phyloP scores from a whole-genome alignment of 192 early-diverging fungal species.

The Jimgerdemannia lactiflua region DNA sequence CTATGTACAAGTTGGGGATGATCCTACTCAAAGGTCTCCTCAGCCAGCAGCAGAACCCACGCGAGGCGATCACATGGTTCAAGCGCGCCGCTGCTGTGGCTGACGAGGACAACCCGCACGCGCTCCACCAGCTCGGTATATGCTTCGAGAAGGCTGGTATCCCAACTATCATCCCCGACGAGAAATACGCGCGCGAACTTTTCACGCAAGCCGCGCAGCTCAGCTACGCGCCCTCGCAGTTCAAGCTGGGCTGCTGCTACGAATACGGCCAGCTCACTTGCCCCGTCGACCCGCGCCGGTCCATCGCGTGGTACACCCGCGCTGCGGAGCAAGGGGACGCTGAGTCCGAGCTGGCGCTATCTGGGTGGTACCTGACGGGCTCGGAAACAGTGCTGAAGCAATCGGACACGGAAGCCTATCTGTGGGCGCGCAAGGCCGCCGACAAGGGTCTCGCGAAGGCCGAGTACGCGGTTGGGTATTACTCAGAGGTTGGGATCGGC shows the following conservation, averaged over 20 bases:
- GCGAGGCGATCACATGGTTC: conserved; percentile 93
- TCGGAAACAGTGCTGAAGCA: conserved; percentile 86
- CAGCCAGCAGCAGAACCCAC: conserved; percentile 70
- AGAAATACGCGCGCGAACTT: conserved; percentile 85
- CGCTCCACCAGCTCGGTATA: conserved; percentile 89
- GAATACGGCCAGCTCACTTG: conserved; percentile 92
- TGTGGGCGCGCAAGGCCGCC: conserved; percentile 96
- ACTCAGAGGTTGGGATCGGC: conserved; percentile 89
- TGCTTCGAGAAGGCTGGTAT: conserved; percentile 78
- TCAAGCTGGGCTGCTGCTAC: conserved; percentile 87
- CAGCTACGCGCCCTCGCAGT: conserved; percentile 92
- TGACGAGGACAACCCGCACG: conserved; percentile 87
- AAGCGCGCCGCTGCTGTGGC: conserved; percentile 91
- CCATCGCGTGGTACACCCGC: conserved; percentile 95
- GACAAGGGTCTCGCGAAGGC: conserved; percentile 94
- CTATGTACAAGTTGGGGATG: conserved; percentile 98
- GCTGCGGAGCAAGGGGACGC: conserved; percentile 90
- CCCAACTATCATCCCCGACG: conserved; percentile 73
- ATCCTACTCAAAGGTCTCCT: conserved; percentile 85
- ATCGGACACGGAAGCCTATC: conserved; percentile 93
- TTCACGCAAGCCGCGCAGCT: conserved; percentile 91
- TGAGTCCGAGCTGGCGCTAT: conserved; percentile 90
- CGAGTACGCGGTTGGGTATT: conserved; percentile 97
- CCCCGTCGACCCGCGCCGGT: conserved; percentile 81
- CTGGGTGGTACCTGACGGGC: conserved; percentile 95